Base-by-base conservation (phyloP, 257 asterid genomes). In the Apocynum venetum region DNA sequence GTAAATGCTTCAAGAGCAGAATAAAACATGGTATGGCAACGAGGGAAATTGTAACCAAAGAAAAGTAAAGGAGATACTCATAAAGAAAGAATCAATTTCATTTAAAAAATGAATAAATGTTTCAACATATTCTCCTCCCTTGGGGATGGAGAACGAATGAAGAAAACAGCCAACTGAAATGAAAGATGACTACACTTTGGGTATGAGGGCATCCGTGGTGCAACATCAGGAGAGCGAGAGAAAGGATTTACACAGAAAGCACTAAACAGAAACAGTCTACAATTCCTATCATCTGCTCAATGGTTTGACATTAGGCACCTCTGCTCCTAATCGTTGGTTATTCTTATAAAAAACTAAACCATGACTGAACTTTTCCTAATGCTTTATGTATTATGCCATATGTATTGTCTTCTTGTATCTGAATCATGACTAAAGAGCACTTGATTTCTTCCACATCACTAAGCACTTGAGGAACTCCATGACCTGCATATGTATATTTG, bases 381-480 rank as follows among this genome's bases (percentile, higher is more conserved):
- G 78, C 38, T 53, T 55, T 71, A 78, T 63, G 48, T 75, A 71
- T 68, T 40, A 48, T 57, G 69, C 73, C n/a, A 40, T 71, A 31
- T 25, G 57, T 59, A 15, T 43, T 71, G 57, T 71, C 73, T 75
- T 77, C 71, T 74, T 48, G 80, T 76, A 9, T 35, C 51, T 81
- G 41, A 8, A 74, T 52, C 75, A 15, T 51, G 46, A 31, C 47
- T 80, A 83, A 31, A 80, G 75, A 41, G 78, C 71, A 67, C 76
- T 77, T 52, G 84, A 84, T 85, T 86, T 87, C 94, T 89, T 88
- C 97, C 94, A 87, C 79, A 64, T 87, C 80, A 85, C 94, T 90
- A 94, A 85, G 40, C 81, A 80, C 83, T 88, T 92, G 76, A 94
- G 93, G 78, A 92, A 91, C 71, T 92, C 97, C 98, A 89, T 91